Base-by-base conservation (phyloP, 345 rosid species). In the Dipteronia sinensis region DNA sequence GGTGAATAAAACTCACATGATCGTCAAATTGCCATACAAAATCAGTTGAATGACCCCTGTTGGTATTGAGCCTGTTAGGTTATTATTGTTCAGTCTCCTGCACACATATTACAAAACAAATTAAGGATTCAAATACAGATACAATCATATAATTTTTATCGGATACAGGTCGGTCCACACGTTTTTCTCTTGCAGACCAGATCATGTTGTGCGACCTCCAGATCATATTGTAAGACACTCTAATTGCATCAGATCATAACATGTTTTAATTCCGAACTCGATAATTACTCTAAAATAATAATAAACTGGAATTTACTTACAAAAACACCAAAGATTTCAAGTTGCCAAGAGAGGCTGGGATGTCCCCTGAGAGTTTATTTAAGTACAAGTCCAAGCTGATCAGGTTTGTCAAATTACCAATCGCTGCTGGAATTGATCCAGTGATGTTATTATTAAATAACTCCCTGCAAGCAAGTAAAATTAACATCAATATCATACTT, bases 71-170 rank as follows among this genome's bases (percentile, higher is more conserved):
- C 90, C 88, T 11, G n/a, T 87, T 29, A 89, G 67, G 13, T 81
- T 59, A 79, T 89, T 87, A 59, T 84, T 81, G 58, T 82, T 79
- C 83, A 87, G 66, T 44, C 79, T 82, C 89, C 90, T 87, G 85
- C 69, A 74, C 23, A 25, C 38, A 58, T 19, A 56, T 27, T 2
- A 31, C 15, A 3, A 49, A 44, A 73, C 49, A 55, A 16, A 67
- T 42, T 23, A 17, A 3, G 38, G 23, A 40, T 19, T n/a, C 34
- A 61, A 56, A 34, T 34, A 34, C 38, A 4, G 6, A 34, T 34
- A 34, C 38, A 34, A 34, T 4, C 38, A 34, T 34, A 34, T 34
- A 34, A 34, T 34, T 34, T 34, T 34, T 34, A 34, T 34, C 6
- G 4, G 38, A 6, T 34, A 34, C 0, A 34, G 6, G 38, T 9